These are phyloP conservation scores for Glycine soja DNA, from an alignment of 306 rosid genomes.

Conservation along the genomic window DNA sequence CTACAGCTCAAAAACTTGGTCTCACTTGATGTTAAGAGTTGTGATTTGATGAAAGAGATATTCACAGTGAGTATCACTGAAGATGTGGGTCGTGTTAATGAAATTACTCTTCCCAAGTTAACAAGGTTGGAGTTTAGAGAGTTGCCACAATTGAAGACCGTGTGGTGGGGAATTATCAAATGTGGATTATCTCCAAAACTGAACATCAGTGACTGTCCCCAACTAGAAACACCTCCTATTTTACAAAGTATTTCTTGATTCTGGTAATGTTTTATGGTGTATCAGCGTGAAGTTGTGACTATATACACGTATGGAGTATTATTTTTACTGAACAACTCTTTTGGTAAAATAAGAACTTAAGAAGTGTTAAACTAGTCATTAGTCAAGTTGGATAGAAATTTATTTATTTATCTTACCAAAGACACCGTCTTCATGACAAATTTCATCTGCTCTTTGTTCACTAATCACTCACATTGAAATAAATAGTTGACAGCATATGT, in stretches of 20 bases:
- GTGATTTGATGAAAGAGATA: background rate
- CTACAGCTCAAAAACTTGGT: background rate
- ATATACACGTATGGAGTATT: background rate
- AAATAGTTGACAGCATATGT: background rate
- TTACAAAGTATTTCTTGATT: background rate
- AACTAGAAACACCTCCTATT: background rate
- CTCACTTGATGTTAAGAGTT: background rate
- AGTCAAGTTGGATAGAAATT: background rate
- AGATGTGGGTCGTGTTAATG: background rate
- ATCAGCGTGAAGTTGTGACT: background rate
- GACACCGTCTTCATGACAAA: too few relatives aligned
- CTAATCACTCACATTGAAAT: too few relatives aligned
- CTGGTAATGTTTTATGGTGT: background rate
- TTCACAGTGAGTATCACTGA: background rate
- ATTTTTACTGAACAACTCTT: background rate
- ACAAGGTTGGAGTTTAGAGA: background rate
- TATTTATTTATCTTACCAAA: too few relatives aligned
- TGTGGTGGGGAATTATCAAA: background rate
- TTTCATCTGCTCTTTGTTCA: too few relatives aligned
- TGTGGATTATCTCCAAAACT: background rate
- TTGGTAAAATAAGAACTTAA: background rate
- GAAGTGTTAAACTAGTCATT: background rate
- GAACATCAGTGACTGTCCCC: background rate
- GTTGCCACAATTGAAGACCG: background rate
- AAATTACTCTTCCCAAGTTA: background rate